Evolutionary conservation across 1,284 basidiomycete genomes (phyloP), one percentile per base, ranked within the genome.

Genomic region (Sphaerobolus stellatus): DNA sequence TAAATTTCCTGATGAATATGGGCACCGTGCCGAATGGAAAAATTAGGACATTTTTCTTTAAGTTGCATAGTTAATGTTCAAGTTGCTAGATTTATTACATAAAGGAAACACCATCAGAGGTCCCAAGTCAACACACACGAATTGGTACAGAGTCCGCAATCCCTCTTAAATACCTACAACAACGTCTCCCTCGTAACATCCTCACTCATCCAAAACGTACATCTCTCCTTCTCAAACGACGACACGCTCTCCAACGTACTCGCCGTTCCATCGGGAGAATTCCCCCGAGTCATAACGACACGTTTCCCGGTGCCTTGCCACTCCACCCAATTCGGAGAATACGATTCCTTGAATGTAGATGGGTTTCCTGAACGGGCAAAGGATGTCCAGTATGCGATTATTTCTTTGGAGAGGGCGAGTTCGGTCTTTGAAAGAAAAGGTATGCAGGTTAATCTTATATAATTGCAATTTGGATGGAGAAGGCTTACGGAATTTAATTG

Each of bases 361-460:
- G 75, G 75, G 52, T 73, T 49, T 14, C 72, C 73, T 5, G 63
- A 63, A 2, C 68, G 62, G 2, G 64, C 66, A 57, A 78, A 76
- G 2, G 75, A 77, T 13, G 75, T 74, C 77, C 77, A 79, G 58
- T 73, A 77, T 9, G 66, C 69, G 34, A 78, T 75, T 14, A 74
- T 72, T 58, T 77, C 73, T 44, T 64, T 58, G 4, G 75, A 69
- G 5, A 79, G 64, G 3, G 62, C n/a, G n/a, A n/a, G n/a, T n/a
- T n/a, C n/a, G n/a, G 74, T 76, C 75, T 77, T 46, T 2, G 33
- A 27, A 29, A 43, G 30, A 9, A 25, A 24, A 22, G 6, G 20
- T 48, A 4, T 41, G 16, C 36, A 31, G 25, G 38, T 48, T 29
- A 44, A 13, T 11, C n/a, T n/a, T n/a, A n/a, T n/a, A n/a, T n/a